Base-by-base conservation (phyloP, 164 flowering plant genomes). In the Paratinospora sagittata region DNA sequence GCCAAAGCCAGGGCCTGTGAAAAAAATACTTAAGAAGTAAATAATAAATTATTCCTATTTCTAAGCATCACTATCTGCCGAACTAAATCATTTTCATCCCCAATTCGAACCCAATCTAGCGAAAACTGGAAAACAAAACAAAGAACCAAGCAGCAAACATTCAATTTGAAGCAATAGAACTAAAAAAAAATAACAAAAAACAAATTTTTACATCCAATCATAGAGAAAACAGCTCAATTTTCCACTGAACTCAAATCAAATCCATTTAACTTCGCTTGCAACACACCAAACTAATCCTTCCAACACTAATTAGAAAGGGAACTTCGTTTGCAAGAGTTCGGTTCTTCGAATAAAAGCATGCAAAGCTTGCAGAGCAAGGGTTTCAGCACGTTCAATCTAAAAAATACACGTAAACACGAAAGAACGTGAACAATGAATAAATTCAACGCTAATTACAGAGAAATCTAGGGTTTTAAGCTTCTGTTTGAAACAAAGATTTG, bases 321-420 rank as follows among this genome's bases (percentile, higher is more conserved):
- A 9, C 47, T 43, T n/a, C 13, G 11, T n/a, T 9, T 13, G 67
- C 9, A 21, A 13, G 27, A 55, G 24, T 55, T 55, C n/a, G 10
- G 10, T 52, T 26, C 49, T 67, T 30, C 23, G 3, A 27, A 47
- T 14, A 5, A 47, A 47, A 47, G 8, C 67, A 17, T 30, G 27
- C 27, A 62, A 39, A 34, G 27, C 26, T 27, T 49, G n/a, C 58
- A 70, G 19, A 62, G 27, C 65, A 74, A 75, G 65, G 71, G 74
- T 76, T 73, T 62, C 61, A 45, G 5, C 60, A 68, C 13, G 57
- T 37, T 68, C 24, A 19, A 76, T 41, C 63, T 19, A 2, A 37
- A 26, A 61, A 63, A 39, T 30, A 63, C 34, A 30, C 34, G 4
- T 39, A 2, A 26, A 24, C 43, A 23, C 26, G 24, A 45, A 7